Base-by-base conservation (phyloP, 257 asterid species). In the Anisodus tanguticus region DNA sequence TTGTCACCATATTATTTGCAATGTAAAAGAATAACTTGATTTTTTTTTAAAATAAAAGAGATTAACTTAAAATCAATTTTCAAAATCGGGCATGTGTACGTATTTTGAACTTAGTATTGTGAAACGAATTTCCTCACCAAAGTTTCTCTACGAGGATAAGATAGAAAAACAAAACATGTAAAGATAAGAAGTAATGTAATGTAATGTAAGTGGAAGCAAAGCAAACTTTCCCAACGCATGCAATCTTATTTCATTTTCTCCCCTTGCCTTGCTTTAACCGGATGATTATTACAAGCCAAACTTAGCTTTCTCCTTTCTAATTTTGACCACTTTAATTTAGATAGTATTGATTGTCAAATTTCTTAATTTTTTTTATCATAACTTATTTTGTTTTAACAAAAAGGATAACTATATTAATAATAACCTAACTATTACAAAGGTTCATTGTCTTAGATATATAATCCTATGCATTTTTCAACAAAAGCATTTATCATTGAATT, bases 191-290 rank as follows among this genome's bases (percentile, higher is more conserved):
- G 60, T 47, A 72, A 54, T 12, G 59, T 47, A 72, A 47, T 45
- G 37, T 43, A 66, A 66, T 68, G 59, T 72, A 72, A 19, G 80
- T 47, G 39, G 59, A 72, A 19, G 80, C 41, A 72, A 72, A 72
- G 80, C 80, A 72, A 72, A 47, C 43, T 47, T 47, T 72, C 19
- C 37, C 60, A 47, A 72, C n/a, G 19, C 80, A 72, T 72, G 60
- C 43, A 0, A 47, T 70, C 57, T 10, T 3, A 3, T 15, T 22
- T 9, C 9, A 9, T 5, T 1, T 11, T 1, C 55, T 3, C 55
- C 8, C 2, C 2, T 13, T 5, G 74, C 22, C 6, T 47, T 47
- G 10, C 7, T n/a, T 47, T 72, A 6, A 47, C 17, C 8, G 15
- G 41, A 72, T 45, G 57, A 71, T 43, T 45, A 31, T 47, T 47